Evolutionary conservation across 2,329 filamentous ascomycete species (phyloP), one percentile per base, ranked within the genome.

Genomic region (Ceratocystis albifundus): DNA sequence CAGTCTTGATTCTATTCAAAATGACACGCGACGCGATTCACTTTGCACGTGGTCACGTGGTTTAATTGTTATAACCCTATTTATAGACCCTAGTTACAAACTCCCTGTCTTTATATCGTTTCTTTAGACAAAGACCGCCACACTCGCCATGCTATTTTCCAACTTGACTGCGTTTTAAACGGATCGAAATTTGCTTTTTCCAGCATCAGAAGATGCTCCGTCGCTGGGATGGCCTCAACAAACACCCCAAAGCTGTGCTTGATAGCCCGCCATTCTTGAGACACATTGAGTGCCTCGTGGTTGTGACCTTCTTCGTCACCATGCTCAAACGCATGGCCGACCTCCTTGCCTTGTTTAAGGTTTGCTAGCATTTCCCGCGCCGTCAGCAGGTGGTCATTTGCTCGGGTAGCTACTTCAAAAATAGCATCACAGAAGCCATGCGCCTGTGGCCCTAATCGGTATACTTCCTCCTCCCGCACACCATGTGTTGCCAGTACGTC

Each of bases 341-440:
- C 84, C 62, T 85, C 86, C 70, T 88, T 77, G 1, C 91, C 90
- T 3, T 84, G 85, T 65, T 84, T 84, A 22, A 96, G 77, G 71
- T 89, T 90, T 72, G 85, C 87, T 68, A 97, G 76, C 91, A 99
- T 96, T 74, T 96, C 90, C 68, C 91, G 81, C 1, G 89, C 93
- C 0, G 93, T 97, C 70, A 96, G 96, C 44, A 99, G 79, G 75
- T 99, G 94, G 74, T 99, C 94, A 72, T 95, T 95, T 5, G 94
- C 94, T 46, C 93, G 84, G 0, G 94, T 99, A 0, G 94, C 94
- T 15, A 99, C 90, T 3, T 85, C 82, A 75, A 97, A 99, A 0
- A 97, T 85, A 2, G 92, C 93, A 75, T 99, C 93, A 68, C 88
- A 86, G 20, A 97, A 80, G 0, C 92, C 92, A 0, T 84, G 80